These are phyloP conservation scores for Castanea sativa DNA, from an alignment of 306 rosid species.

Conservation along the genomic window DNA sequence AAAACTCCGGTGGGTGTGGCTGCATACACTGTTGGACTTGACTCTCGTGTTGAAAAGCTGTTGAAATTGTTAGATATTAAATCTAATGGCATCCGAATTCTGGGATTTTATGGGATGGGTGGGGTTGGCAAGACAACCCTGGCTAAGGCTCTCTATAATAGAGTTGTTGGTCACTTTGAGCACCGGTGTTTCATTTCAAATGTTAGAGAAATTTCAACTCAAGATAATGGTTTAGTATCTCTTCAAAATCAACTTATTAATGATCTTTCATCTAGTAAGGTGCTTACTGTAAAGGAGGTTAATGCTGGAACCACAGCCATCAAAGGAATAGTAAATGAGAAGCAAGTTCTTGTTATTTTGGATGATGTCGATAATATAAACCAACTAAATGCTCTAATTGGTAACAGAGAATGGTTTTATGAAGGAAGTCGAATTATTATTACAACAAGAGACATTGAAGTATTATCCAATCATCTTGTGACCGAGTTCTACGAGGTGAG, in stretches of 20 bases:
- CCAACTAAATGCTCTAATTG: slow-evolving; percentile 38
- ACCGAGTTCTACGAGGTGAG: slow-evolving; percentile 37
- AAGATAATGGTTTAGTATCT: slow-evolving; percentile 32
- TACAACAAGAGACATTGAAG: slow-evolving; percentile 48
- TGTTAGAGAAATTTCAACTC: slow-evolving; percentile 43
- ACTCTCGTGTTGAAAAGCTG: too few relatives aligned
- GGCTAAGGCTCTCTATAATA: slow-evolving; percentile 57
- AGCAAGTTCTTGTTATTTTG: slow-evolving; percentile 46
- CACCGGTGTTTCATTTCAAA: slow-evolving; percentile 44
- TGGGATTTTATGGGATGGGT: slow-evolving; percentile 62
- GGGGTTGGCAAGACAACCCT: slow-evolving; percentile 76
- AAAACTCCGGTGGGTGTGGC: slow-evolving; percentile 44
- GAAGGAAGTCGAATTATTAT: slow-evolving; percentile 55
- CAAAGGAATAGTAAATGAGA: slow-evolving; percentile 14
- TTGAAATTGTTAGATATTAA: too few relatives aligned
- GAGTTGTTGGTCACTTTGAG: slow-evolving; percentile 34
- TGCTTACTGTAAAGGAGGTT: slow-evolving; percentile 8
- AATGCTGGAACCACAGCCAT: slow-evolving; percentile 16
- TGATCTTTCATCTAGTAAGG: slow-evolving; percentile 16
- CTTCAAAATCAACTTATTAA: slow-evolving; percentile 32
- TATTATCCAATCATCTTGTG: slow-evolving; percentile 17
- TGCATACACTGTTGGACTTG: slow-evolving; percentile 50
- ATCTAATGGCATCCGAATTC: too few relatives aligned
- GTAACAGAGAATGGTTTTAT: slow-evolving; percentile 42
- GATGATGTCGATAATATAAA: slow-evolving; percentile 53